Base-by-base conservation (phyloP, 768 basidiomycete genomes). In the Amanita muscaria region DNA sequence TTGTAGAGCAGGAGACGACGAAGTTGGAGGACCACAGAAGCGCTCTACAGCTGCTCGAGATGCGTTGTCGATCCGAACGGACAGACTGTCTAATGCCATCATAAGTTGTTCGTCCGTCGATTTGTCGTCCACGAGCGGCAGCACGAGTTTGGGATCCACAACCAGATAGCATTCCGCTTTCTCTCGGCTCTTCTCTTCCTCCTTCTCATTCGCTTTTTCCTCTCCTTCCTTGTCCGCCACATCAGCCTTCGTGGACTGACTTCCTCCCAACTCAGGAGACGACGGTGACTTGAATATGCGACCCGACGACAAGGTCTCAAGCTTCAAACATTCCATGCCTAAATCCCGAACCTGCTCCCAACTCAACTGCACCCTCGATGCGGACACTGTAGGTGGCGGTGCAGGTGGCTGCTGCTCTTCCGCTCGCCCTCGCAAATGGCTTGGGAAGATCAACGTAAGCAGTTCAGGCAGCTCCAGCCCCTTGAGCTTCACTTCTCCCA, bases 401-500 rank as follows among this genome's bases (percentile, higher is more conserved):
- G 60, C 47, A 41, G 55, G 61, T 5, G 60, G 48, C 42, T 54
- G 62, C 4, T 51, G 56, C 37, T 69, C 62, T 45, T 73, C 70
- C 38, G 83, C 57, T 23, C 94, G 79, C 5, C 80, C 82, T 32
- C 76, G 74, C 29, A 98, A 68, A 3, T 76, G 74, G 19, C 61
- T 67, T 0, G 94, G 90, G 61, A 89, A 98, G 35, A 97, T 70
- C 14, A 83, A 60, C n/a, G 89, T 87, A 16, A 98, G 68, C 51
- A 75, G 72, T 63, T 97, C 94, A 1, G 91, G 89, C 1, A 88
- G 72, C 63, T 98, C 94, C 40, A 98, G 69, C 9, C 96, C 96
- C 63, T 98, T 98, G 50, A 98, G 77, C 59, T 89, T 91, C 51
- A 82, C 74, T 63, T 97, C 91, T 4, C 96, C 94, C 14, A 93